Conservation (phyloP, 176 grass and related monocot species). For the Miscanthus lutarioriparius region DNA sequence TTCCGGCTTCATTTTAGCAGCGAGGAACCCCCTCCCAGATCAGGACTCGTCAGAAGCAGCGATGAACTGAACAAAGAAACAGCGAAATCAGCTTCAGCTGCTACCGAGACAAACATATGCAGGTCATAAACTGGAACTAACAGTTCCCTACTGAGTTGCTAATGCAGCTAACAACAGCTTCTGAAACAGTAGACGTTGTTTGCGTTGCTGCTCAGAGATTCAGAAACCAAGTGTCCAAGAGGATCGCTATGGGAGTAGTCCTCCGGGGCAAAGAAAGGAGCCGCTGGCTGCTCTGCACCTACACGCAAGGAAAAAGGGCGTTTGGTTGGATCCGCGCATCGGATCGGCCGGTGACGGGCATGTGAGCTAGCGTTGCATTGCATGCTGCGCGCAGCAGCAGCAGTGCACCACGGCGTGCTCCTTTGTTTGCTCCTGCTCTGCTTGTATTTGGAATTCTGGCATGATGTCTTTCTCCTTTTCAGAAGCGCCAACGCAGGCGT, state of each 20-base stretch:
- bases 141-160: background rate
- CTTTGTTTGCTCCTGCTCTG: slow-evolving; percentile 31
- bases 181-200: background rate
- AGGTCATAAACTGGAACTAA: background rate
- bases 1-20: background rate
- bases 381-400: background rate
- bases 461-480: slow-evolving; percentile 34
- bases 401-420: background rate
- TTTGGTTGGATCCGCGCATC: slow-evolving; percentile 33
- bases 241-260: background rate
- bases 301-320: slow-evolving; percentile 21
- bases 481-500: background rate
- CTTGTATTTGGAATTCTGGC: slow-evolving; percentile 17
- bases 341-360: slow-evolving; percentile 16
- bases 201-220: background rate
- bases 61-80: background rate
- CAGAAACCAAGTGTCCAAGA: background rate
- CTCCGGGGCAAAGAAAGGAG: slow-evolving; percentile 1
- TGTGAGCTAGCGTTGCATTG: background rate
- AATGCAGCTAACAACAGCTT: background rate
- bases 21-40: background rate
- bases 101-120: too few relatives aligned
- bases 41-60: background rate
- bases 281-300: background rate
- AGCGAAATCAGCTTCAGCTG: background rate